Conservation (phyloP, 1,139 yeast genomes). For the Lodderomyces elongisporus region DNA sequence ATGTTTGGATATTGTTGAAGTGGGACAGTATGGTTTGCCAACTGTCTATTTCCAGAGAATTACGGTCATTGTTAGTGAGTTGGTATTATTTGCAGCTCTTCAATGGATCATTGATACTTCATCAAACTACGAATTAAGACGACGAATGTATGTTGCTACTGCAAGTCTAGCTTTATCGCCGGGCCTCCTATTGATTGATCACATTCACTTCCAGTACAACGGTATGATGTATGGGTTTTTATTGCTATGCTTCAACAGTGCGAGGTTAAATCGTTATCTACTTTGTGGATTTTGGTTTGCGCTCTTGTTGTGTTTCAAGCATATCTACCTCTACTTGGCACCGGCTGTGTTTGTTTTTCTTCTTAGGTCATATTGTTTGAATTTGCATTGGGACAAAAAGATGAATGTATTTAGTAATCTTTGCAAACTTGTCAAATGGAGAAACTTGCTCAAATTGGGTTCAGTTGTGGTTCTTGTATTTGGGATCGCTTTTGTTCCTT, state of each 20-base stretch:
- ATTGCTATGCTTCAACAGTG: conserved; percentile 67
- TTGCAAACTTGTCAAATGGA: conserved; percentile 50
- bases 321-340: conserved; percentile 86
- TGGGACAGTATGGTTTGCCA: conserved; percentile 67
- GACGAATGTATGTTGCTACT: conserved; percentile 69
- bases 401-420: conserved; percentile 15
- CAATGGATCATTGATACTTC: conserved; percentile 66
- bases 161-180: conserved; percentile 84
- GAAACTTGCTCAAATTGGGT: conserved; percentile 57
- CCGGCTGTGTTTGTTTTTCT: conserved; percentile 88
- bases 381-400: conserved; percentile 31
- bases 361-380: conserved; percentile 64
- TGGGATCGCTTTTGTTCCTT: conserved; percentile 74
- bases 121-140: conserved; percentile 20
- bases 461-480: conserved; percentile 61
- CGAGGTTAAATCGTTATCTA: conserved; percentile 53
- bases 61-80: conserved; percentile 76
- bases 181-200: conserved; percentile 82
- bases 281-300: conserved; percentile 73
- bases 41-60: conserved; percentile 77
- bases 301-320: conserved; percentile 82
- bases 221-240: conserved; percentile 88
- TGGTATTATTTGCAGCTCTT: conserved; percentile 62
- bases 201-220: conserved; percentile 91
- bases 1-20: conserved; percentile 63